Conservation (phyloP, 495 filamentous ascomycete species). For the Podospora didyma region DNA sequence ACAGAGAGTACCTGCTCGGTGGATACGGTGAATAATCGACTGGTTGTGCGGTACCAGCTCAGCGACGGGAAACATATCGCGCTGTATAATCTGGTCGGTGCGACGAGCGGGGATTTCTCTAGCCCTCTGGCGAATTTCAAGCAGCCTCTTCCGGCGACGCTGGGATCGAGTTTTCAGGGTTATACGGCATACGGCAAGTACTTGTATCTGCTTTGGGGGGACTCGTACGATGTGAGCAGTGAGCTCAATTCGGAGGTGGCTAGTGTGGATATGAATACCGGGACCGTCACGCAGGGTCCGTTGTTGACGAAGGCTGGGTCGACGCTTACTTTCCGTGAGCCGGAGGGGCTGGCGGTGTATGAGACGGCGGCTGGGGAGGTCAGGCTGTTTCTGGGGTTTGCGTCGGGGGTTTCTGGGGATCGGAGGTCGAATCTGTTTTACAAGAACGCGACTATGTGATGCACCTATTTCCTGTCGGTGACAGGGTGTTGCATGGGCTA, state of each 20-base stretch:
- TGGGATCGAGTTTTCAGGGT: not conserved
- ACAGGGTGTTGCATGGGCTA: no score
- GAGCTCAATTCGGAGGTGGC: not conserved
- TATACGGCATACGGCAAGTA: not conserved
- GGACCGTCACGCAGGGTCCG: not conserved
- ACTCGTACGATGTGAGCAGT: not conserved
- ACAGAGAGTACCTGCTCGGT: not conserved
- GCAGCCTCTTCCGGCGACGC: not conserved
- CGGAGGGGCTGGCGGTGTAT: slow-evolving; percentile 10
- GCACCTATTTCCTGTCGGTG: no score
- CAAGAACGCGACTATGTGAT: no score
- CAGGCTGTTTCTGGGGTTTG: slow-evolving; percentile 5
- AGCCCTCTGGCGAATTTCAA: slow-evolving; percentile 1
- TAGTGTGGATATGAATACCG: not conserved
- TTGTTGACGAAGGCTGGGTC: slow-evolving; percentile 3
- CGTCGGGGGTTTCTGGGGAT: slow-evolving; percentile 1
- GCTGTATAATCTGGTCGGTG: not conserved
- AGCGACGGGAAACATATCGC: not conserved
- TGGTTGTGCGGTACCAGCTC: not conserved
- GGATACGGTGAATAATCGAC: not conserved
- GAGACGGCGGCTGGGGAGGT: slow-evolving; percentile 1
- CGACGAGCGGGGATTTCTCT: slow-evolving; percentile 11
- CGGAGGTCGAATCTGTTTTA: slow-evolving; percentile 9
- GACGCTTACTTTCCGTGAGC: slow-evolving; percentile 6
- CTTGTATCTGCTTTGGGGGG: not conserved